A percentile compares a stretch with the other conserved stretches of the same genome.
These are phyloP conservation scores for Nicotiana benthamiana DNA, from an alignment of 257 asterid species.

Conservation along the genomic window DNA sequence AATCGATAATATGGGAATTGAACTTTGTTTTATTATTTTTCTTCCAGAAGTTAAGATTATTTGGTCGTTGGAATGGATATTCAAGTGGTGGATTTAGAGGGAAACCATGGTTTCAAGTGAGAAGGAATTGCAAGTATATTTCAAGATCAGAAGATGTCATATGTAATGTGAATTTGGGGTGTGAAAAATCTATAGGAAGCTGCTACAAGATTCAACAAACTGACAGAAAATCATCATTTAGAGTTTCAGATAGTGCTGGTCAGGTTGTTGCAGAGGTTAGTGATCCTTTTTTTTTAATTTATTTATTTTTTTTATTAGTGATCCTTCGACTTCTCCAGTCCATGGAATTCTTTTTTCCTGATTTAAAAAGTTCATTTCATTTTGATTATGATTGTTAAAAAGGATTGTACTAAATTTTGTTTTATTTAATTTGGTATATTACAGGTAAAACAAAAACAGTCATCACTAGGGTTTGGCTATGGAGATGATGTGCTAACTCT, in stretches of 20 bases:
- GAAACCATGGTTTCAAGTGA: slow-evolving; percentile 12
- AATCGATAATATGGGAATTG: not conserved
- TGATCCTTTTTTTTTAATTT: too few relatives aligned
- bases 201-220: slow-evolving; percentile 31
- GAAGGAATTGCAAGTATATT: slow-evolving; percentile 23
- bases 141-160: slow-evolving; percentile 13
- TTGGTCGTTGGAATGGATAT: slow-evolving; percentile 49
- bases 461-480: slow-evolving; percentile 42
- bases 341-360: not conserved
- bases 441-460: slow-evolving; percentile 51
- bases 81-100: slow-evolving; percentile 13
- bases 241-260: slow-evolving; percentile 34
- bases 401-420: not conserved
- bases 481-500: slow-evolving; percentile 75
- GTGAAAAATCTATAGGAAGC: slow-evolving; percentile 16
- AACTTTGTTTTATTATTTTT: not conserved
- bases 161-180: slow-evolving; percentile 30
- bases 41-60: slow-evolving; percentile 34
- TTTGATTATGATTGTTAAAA: not conserved
- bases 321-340: not conserved
- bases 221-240: slow-evolving; percentile 37
- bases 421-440: not conserved
- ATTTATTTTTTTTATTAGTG: too few relatives aligned
- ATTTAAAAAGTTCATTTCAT: not conserved
- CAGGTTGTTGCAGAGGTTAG: slow-evolving; percentile 53